Evolutionary conservation across 768 basidiomycete species (phyloP).

Genomic region (Grammothele lineata): DNA sequence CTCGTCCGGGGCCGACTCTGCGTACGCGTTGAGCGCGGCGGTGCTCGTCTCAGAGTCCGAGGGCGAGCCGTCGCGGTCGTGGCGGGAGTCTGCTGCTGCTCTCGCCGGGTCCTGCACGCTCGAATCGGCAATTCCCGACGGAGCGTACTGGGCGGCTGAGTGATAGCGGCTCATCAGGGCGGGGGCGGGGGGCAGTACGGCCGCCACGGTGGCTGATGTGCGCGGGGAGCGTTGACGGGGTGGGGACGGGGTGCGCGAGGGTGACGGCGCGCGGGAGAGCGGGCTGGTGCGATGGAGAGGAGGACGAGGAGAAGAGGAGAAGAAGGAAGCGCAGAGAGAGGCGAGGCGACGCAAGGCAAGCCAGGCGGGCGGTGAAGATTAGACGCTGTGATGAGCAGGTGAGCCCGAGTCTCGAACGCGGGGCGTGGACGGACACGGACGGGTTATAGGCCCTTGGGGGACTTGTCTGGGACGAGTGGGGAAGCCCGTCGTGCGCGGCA

Average conservation of each 20-base stretch:
- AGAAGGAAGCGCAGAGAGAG: slow-evolving; percentile 1
- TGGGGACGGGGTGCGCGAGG: neutral
- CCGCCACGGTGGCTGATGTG: neutral
- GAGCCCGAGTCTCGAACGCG: neutral
- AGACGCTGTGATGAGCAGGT: slow-evolving; percentile 1
- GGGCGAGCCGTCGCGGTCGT: slow-evolving; percentile 36
- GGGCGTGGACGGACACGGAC: slow-evolving; percentile 1
- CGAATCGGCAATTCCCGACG: slow-evolving; percentile 19
- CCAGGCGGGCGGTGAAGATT: slow-evolving; percentile 1
- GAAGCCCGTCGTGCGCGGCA: neutral
- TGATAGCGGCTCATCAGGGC: slow-evolving; percentile 22
- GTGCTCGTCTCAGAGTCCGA: slow-evolving; percentile 44
- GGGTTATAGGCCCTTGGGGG: neutral
- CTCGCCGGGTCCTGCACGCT: slow-evolving; percentile 6
- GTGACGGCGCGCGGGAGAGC: neutral
- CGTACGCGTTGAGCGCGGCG: slow-evolving; percentile 10
- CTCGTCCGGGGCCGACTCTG: slow-evolving; percentile 15
- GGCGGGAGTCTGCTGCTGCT: too few relatives aligned
- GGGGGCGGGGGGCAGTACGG: neutral
- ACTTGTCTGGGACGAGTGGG: neutral
- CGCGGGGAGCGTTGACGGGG: neutral
- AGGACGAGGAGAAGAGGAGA: neutral
- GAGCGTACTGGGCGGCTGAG: slow-evolving; percentile 11
- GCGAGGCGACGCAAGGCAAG: slow-evolving; percentile 8
- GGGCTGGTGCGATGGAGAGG: neutral